Evolutionary conservation across 1,284 basidiomycete genomes (phyloP).

Genomic region (Cutaneotrichosporon spelunceum): DNA sequence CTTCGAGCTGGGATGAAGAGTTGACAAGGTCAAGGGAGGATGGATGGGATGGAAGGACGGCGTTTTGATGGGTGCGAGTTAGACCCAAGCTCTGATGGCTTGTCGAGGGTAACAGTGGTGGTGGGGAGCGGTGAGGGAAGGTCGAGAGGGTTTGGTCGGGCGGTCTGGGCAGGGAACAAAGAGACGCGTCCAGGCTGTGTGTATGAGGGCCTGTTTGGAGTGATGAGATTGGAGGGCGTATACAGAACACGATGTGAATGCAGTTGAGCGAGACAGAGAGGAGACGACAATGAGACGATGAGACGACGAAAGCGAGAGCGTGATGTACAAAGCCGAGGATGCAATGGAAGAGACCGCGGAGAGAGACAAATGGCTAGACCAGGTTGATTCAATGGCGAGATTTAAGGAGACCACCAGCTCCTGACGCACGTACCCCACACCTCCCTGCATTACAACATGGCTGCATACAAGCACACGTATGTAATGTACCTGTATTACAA

Average conservation of each 20-base stretch:
- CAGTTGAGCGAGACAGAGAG: background rate
- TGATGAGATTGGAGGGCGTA: background rate
- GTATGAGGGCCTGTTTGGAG: background rate
- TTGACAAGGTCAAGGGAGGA: background rate
- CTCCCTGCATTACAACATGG: too few species aligned
- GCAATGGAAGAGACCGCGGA: conserved; percentile 1
- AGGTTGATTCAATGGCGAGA: background rate
- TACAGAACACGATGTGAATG: background rate
- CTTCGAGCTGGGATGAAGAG: background rate
- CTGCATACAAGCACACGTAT: too few species aligned
- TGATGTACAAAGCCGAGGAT: background rate
- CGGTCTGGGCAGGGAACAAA: background rate
- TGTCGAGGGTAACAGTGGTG: background rate
- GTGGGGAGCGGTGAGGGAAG: background rate
- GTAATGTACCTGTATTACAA: too few species aligned
- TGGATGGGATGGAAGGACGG: background rate
- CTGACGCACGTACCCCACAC: background rate
- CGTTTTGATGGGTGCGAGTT: background rate
- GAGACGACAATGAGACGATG: background rate
- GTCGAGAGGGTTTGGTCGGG: background rate
- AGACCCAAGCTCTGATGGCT: background rate
- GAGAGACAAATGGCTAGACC: background rate
- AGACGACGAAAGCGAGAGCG: conserved; percentile 2
- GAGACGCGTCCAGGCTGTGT: background rate
- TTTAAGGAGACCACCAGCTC: background rate